Percentiles rank a stretch among this genome's conserved stretches.
These are phyloP conservation scores for Colletotrichum ledebouriae DNA, from an alignment of 2,329 filamentous ascomycete genomes.

Conservation along the genomic window DNA sequence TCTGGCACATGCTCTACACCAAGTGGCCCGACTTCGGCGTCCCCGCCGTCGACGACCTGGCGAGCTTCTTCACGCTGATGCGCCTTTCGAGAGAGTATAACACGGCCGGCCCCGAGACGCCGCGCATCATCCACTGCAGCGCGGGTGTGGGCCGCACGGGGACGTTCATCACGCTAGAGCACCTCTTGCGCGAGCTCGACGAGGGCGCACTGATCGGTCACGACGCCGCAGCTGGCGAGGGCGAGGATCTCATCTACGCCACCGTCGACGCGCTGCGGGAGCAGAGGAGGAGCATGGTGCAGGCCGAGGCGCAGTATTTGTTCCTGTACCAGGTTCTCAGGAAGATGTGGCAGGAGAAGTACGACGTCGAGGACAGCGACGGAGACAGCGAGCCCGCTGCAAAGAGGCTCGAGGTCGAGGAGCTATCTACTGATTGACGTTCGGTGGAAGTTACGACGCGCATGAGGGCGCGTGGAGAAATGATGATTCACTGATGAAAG, in stretches of 20 bases:
- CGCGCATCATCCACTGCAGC: conserved; percentile 88
- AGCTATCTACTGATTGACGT: conserved; percentile 49
- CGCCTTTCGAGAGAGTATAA: conserved; percentile 71
- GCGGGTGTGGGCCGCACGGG: conserved; percentile 95
- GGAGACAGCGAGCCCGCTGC: conserved; percentile 60
- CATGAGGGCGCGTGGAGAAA: not conserved
- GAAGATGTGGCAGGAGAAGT: conserved; percentile 79
- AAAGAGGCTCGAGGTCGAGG: conserved; percentile 66
- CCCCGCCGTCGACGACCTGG: conserved; percentile 76
- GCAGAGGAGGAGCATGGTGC: conserved; percentile 96
- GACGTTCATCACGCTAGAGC: conserved; percentile 96
- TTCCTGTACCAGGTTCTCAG: conserved; percentile 92
- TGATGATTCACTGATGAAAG: not conserved
- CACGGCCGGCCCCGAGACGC: conserved; percentile 61
- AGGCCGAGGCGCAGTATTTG: conserved; percentile 84
- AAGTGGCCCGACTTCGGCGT: conserved; percentile 94
- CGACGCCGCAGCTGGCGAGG: conserved; percentile 49
- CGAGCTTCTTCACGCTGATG: conserved; percentile 78
- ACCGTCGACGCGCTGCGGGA: conserved; percentile 85
- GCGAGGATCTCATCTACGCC: conserved; percentile 77
- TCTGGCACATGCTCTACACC: conserved; percentile 89
- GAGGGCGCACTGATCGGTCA: conserved; percentile 74
- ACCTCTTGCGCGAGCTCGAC: conserved; percentile 85
- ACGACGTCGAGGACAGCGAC: conserved; percentile 57
- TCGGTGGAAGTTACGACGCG: not conserved